These are phyloP conservation scores for Solanum chiquidenum DNA, from an alignment of 257 asterid genomes.

Conservation along the genomic window DNA sequence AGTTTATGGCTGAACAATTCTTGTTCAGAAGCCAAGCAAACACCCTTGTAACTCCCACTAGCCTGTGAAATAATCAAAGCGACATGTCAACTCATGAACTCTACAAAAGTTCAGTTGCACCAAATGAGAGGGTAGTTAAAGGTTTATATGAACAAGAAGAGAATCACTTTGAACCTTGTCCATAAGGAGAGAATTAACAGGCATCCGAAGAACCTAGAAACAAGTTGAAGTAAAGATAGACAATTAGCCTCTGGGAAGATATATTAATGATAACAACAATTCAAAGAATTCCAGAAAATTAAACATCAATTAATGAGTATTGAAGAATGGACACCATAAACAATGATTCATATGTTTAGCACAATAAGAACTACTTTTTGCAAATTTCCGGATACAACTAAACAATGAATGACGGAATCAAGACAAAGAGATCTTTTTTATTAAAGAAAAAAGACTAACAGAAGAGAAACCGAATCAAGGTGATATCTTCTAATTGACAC, in stretches of 20 bases:
- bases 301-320: background rate
- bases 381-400: background rate
- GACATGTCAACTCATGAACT: background rate
- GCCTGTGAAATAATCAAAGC: conserved; percentile 37
- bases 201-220: conserved; percentile 80
- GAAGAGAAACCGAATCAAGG: background rate
- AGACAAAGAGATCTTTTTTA: background rate
- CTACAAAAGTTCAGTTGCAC: background rate
- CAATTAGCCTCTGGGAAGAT: background rate
- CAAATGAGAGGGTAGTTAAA: background rate
- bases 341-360: background rate
- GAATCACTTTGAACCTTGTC: conserved; percentile 42
- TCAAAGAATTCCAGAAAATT: background rate
- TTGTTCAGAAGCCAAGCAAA: conserved; percentile 83
- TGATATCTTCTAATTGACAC: background rate
- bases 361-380: background rate
- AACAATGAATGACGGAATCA: background rate
- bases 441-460: background rate
- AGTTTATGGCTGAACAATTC: conserved; percentile 69
- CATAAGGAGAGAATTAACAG: conserved; percentile 42
- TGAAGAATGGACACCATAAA: background rate
- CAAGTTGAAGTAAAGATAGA: background rate
- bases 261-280: background rate
- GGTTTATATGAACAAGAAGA: background rate
- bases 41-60: conserved; percentile 52